Base-by-base conservation (phyloP, 805 yeast species). In the Wickerhamiella sorbophila region DNA sequence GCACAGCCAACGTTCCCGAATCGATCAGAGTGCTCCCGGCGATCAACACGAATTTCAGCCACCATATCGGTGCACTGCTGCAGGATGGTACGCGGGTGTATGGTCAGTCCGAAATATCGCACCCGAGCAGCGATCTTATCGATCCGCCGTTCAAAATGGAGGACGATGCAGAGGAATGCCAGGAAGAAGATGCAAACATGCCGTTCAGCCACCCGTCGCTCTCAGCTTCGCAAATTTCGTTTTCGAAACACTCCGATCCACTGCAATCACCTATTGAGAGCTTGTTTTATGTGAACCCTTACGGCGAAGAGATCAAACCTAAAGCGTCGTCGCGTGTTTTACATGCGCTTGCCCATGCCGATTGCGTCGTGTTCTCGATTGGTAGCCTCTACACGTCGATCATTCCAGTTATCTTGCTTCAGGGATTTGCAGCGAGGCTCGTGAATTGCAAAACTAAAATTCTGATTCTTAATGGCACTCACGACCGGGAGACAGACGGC, bases 41-140 rank as follows among this genome's bases (percentile, higher is more conserved):
- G 47, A 64, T 86, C 32, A 84, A 81, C 53, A 81, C 94, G 6
- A 83, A 79, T 52, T 82, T 81, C 62, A 76, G 87, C 14, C 83
- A 84, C 49, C 94, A 86, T 53, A 85, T 87, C 21, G 77, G 88
- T 39, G 95, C 95, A 0, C 50, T 71, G 22, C 64, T 87, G 35
- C 62, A 64, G 27, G 72, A 83, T 58, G 94, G 93, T 2, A 65
- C 70, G 3, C 65, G 79, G 2, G 77, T 87, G 29, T 79, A 87
- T 0, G 97, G 97, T 10, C 97, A 87, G 58, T 79, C 88, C 3
- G 94, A 86, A 55, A 87, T 87, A 9, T 84, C 95, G 1, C 97
- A 87, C 60, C 97, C 97, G 1, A 10, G 44, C 35, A 10, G 19
- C 15, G 15, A 24, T 24, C 29, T 24, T 6, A 24, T 18, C 24